phyloP scores from a whole-genome alignment of 306 rosid genomes.

The Vigna mungo region DNA sequence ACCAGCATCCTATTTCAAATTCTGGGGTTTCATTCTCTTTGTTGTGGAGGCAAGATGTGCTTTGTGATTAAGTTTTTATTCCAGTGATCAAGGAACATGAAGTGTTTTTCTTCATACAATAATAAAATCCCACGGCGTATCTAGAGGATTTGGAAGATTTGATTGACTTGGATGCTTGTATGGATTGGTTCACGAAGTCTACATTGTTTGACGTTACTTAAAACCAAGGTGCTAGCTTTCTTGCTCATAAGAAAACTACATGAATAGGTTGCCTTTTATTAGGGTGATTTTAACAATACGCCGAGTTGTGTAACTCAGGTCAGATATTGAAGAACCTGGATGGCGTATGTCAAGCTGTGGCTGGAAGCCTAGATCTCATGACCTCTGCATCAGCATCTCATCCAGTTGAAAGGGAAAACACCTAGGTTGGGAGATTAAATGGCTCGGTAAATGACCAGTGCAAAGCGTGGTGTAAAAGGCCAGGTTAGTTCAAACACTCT shows the following conservation, averaged over 20 bases:
- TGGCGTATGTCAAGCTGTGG: conserved; percentile 12
- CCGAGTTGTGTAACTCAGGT: conserved; percentile 28
- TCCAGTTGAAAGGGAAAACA: conserved; percentile 22
- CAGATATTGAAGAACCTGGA: conserved; percentile 33
- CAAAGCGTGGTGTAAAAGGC: not conserved
- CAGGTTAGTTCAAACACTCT: not conserved
- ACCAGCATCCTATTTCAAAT: conserved; percentile 28
- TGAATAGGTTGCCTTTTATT: conserved; percentile 17
- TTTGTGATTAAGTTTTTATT: conserved; percentile 8
- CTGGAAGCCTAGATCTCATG: conserved; percentile 7
- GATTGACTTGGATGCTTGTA: conserved; percentile 11
- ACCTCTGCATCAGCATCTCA: conserved; percentile 10
- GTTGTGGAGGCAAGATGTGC: conserved; percentile 21
- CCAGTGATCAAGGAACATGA: not conserved
- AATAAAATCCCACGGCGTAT: not conserved
- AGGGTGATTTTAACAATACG: conserved; percentile 19
- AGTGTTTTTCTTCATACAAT: not conserved
- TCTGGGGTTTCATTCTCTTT: conserved; percentile 9
- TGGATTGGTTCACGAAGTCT: not conserved
- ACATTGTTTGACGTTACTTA: conserved; percentile 2
- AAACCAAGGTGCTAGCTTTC: conserved; percentile 28
- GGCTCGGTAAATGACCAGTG: conserved; percentile 10
- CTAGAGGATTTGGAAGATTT: conserved; percentile 3
- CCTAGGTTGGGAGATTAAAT: not conserved
- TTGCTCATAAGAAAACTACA: conserved; percentile 9